phyloP scores from a whole-genome alignment of 2,329 filamentous ascomycete genomes.

The Coniochaeta pulveracea region DNA sequence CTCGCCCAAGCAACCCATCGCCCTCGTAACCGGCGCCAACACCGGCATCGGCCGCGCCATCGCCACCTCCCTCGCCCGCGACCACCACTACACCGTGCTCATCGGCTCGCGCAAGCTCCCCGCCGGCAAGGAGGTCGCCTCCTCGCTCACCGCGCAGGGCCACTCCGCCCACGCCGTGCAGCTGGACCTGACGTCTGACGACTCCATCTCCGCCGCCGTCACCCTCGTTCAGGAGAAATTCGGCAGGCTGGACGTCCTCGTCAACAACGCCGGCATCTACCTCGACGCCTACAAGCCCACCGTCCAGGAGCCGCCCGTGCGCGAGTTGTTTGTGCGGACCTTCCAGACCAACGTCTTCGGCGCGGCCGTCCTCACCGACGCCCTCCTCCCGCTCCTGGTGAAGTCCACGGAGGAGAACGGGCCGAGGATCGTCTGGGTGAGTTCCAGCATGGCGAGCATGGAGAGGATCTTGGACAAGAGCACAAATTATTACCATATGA shows the following conservation, averaged over 20 bases:
- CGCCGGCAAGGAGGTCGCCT: slow-evolving; percentile 13
- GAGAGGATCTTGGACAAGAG: slow-evolving; percentile 13
- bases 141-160: slow-evolving; percentile 13
- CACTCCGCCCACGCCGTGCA: slow-evolving; percentile 10
- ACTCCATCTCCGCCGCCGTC: slow-evolving; percentile 16
- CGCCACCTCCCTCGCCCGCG: slow-evolving; percentile 6
- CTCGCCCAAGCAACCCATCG: neutral
- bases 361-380: slow-evolving; percentile 16
- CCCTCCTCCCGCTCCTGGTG: slow-evolving; percentile 17
- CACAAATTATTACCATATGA: slow-evolving; percentile 8
- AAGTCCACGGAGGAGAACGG: slow-evolving; percentile 11
- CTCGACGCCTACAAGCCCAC: slow-evolving; percentile 12
- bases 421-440: slow-evolving; percentile 26
- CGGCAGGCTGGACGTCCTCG: slow-evolving; percentile 21
- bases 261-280: slow-evolving; percentile 23
- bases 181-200: slow-evolving; percentile 16
- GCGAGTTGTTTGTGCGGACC: slow-evolving; percentile 22
- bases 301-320: slow-evolving; percentile 9
- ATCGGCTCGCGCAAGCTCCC: slow-evolving; percentile 19
- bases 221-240: slow-evolving; percentile 10
- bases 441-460: slow-evolving; percentile 22
- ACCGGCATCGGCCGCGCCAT: slow-evolving; percentile 4
- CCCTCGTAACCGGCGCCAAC: slow-evolving; percentile 5
- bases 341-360: slow-evolving; percentile 27
- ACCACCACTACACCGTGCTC: slow-evolving; percentile 20